Conservation (phyloP, 1,284 basidiomycete genomes). For the Microbotryum scabiosae region DNA sequence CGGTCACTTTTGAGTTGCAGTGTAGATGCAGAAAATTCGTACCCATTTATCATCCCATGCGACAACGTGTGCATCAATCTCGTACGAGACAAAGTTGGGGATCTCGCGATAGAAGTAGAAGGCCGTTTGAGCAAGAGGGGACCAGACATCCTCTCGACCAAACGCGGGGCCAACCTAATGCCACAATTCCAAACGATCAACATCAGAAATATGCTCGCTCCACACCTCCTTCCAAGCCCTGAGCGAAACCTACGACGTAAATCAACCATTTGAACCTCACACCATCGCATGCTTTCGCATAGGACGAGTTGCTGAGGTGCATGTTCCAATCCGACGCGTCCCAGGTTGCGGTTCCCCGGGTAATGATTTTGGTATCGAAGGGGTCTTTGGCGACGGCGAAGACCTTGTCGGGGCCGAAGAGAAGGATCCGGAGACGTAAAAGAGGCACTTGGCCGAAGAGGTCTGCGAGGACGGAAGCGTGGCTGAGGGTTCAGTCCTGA, state of each 20-base stretch:
- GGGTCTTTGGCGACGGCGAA: slow-evolving; percentile 20
- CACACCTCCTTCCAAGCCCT: no score
- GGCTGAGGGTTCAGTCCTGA: neutral
- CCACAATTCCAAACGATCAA: no score
- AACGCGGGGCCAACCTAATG: slow-evolving; percentile 6
- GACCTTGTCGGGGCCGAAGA: slow-evolving; percentile 12
- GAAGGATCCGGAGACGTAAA: slow-evolving; percentile 8
- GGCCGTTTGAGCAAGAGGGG: slow-evolving; percentile 16
- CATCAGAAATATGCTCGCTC: no score
- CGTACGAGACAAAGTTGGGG: slow-evolving; percentile 17
- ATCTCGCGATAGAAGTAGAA: slow-evolving; percentile 22
- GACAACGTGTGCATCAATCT: slow-evolving; percentile 18
- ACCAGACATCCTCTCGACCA: slow-evolving; percentile 12
- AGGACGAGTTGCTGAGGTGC: slow-evolving; percentile 28
- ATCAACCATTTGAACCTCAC: slow-evolving; percentile 24
- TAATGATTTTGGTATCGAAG: slow-evolving; percentile 10
- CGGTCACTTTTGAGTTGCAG: no score
- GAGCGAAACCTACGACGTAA: slow-evolving; percentile 11
- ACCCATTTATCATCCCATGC: slow-evolving; percentile 29
- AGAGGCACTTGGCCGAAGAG: slow-evolving; percentile 13
- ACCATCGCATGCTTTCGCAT: slow-evolving; percentile 14
- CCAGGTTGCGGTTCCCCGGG: slow-evolving; percentile 8
- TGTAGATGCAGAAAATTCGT: neutral
- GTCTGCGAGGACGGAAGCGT: neutral
- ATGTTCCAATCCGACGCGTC: slow-evolving; percentile 22